Percentiles rank a stretch among this genome's conserved stretches.
Evolutionary conservation across 345 rosid genomes (phyloP).

Genomic region (Eucalyptus caleyi): DNA sequence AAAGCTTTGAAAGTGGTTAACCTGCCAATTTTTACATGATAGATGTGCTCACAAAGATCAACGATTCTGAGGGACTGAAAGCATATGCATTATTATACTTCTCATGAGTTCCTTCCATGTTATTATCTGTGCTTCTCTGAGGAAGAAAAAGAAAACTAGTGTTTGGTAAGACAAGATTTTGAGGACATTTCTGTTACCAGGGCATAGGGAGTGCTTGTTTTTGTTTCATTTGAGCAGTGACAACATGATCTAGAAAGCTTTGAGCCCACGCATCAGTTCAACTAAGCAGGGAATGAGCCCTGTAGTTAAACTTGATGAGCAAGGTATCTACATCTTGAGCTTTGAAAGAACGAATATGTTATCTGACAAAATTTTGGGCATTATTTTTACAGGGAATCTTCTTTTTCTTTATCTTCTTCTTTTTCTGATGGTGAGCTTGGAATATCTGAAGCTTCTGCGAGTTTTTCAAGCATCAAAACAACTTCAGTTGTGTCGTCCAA

Average conservation of each 20-base stretch:
- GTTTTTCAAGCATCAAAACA: slow-evolving; percentile 42
- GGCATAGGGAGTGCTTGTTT: background rate
- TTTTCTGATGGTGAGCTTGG: background rate
- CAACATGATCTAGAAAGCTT: background rate
- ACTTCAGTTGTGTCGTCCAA: slow-evolving; percentile 55
- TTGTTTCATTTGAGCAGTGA: background rate
- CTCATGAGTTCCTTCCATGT: background rate
- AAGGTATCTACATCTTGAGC: background rate
- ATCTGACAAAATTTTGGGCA: background rate
- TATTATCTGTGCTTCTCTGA: background rate
- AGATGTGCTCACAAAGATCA: no score
- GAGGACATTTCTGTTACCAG: background rate
- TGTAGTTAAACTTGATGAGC: background rate
- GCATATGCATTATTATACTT: background rate
- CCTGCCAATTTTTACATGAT: no score
- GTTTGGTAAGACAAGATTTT: background rate
- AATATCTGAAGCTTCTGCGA: slow-evolving; percentile 48
- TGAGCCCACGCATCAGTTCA: background rate
- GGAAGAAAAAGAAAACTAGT: background rate
- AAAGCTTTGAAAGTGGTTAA: background rate
- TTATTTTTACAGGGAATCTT: background rate
- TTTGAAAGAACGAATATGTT: background rate
- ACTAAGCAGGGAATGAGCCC: background rate
- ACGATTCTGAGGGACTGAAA: background rate
- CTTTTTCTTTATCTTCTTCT: background rate